Percentiles rank a stretch among this genome's conserved stretches.
Conservation (phyloP, 2,329 filamentous ascomycete genomes). For the Fonsecaea pugnacius region DNA sequence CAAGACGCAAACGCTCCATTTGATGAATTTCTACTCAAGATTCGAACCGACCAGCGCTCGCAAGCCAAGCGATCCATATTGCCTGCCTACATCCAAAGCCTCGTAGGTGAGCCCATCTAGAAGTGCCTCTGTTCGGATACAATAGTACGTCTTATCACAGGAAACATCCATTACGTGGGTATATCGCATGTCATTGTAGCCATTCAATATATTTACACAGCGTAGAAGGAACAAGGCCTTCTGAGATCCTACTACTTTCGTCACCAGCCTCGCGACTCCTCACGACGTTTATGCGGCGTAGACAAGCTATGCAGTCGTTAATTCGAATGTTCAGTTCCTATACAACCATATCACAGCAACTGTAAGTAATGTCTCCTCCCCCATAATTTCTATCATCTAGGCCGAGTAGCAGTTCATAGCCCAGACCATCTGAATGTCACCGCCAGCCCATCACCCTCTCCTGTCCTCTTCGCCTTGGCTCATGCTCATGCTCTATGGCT, state of each 20-base stretch:
- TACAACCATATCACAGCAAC: background rate
- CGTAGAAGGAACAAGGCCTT: no score
- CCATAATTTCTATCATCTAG: background rate
- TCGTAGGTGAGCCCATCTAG: no score
- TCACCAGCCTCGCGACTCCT: background rate
- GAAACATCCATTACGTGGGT: no score
- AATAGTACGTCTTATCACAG: no score
- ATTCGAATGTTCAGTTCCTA: background rate
- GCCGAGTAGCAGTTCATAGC: background rate
- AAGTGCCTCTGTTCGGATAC: no score
- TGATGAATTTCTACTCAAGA: background rate
- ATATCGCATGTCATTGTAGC: no score
- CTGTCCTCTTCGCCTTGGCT: background rate
- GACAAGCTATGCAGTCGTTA: background rate
- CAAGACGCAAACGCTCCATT: background rate
- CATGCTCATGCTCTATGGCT: constrained; percentile 15
- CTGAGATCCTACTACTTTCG: background rate
- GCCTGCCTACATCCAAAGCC: no score
- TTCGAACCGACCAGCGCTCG: no score
- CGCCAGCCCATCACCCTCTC: constrained; percentile 16
- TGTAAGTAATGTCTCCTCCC: background rate
- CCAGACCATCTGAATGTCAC: constrained; percentile 1
- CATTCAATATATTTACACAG: no score
- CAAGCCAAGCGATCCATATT: no score
- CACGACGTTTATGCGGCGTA: background rate